These are phyloP conservation scores for Ogataea hybrid DNA, from an alignment of 1,139 yeast species.

Conservation along the genomic window DNA sequence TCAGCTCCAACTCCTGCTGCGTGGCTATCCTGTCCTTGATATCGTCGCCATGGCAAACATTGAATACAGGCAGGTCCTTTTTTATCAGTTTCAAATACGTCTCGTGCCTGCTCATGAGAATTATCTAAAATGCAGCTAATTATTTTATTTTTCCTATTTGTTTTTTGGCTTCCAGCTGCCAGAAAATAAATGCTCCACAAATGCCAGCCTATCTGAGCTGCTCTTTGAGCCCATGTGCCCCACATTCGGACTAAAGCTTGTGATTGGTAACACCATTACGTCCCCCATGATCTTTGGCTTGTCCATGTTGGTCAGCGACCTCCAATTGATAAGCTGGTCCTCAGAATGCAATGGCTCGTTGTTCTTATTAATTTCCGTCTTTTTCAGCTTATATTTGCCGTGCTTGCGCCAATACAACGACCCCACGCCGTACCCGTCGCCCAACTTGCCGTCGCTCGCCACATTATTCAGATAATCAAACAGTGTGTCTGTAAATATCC, in stretches of 20 bases:
- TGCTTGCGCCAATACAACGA: slow-evolving; percentile 26
- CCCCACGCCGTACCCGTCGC: slow-evolving; percentile 33
- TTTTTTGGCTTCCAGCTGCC: slow-evolving; percentile 60
- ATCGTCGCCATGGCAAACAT: slow-evolving; percentile 3
- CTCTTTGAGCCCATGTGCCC: slow-evolving; percentile 70
- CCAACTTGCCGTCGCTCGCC: slow-evolving; percentile 24
- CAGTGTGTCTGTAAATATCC: slow-evolving; percentile 70
- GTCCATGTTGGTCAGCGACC: slow-evolving; percentile 63
- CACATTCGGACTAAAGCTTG: slow-evolving; percentile 82
- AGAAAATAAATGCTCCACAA: slow-evolving; percentile 67
- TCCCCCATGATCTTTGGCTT: slow-evolving; percentile 72
- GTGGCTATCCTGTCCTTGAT: slow-evolving; percentile 4
- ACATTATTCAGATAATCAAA: slow-evolving; percentile 59
- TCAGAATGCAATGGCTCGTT: slow-evolving; percentile 24
- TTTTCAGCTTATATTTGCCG: slow-evolving; percentile 21
- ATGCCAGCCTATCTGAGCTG: slow-evolving; percentile 52
- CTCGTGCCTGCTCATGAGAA: slow-evolving; percentile 2
- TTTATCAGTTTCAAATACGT: slow-evolving; percentile 2
- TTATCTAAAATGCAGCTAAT: background rate
- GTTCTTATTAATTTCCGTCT: slow-evolving; percentile 21
- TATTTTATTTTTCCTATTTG: background rate
- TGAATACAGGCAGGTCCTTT: background rate
- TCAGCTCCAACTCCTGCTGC: slow-evolving; percentile 17
- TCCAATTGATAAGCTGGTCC: slow-evolving; percentile 42
- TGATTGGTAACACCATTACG: slow-evolving; percentile 78